Base-by-base conservation (phyloP, 768 basidiomycete genomes). In the Tulasnella sp. region DNA sequence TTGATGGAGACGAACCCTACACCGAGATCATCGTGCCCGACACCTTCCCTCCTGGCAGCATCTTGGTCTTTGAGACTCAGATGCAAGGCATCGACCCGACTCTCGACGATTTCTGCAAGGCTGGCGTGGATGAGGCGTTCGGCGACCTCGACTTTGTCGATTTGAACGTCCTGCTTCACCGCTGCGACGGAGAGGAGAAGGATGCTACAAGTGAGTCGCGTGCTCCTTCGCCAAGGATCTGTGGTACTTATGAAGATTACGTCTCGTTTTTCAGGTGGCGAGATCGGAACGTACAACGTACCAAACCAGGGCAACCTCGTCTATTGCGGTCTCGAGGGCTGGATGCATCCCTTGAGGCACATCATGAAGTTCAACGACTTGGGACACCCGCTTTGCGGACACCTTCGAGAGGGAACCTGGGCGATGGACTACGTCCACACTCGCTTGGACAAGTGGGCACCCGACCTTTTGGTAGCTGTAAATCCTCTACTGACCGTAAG, bases 241-340 rank as follows among this genome's bases (percentile, higher is more conserved):
- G 18, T 58, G 1, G 28, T 48, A 42, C 46, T 78, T 24, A 40
- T 60, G 41, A 31, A 40, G 5, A 24, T 41, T 78, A 7, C 5
- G 18, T 34, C 22, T 24, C 5, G 18, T 34, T 40, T 24, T 28
- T 0, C 73, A 86, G 88, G 86, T 3, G 95, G 95, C 0, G 90
- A 92, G 81, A 92, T 93, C 84, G 97, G 98, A 3, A 90, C 88
- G 1, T 99, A 99, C 85, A 89, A 93, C 73, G 87, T 99, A 46
- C 94, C 97, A 6, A 90, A 89, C 34, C 84, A 90, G 34, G 96
- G 94, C 0, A 89, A 90, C 80, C 87, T 96, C 85, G 91, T 90
- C 16, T 99, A 98, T 86, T 98, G 97, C 83, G 98, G 98, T 24
- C 85, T 99, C 76, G 96, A 99, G 84, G 98, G 98, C 1, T 99